phyloP scores from a whole-genome alignment of 31 red algal species.

The Porphyra umbilicalis region DNA sequence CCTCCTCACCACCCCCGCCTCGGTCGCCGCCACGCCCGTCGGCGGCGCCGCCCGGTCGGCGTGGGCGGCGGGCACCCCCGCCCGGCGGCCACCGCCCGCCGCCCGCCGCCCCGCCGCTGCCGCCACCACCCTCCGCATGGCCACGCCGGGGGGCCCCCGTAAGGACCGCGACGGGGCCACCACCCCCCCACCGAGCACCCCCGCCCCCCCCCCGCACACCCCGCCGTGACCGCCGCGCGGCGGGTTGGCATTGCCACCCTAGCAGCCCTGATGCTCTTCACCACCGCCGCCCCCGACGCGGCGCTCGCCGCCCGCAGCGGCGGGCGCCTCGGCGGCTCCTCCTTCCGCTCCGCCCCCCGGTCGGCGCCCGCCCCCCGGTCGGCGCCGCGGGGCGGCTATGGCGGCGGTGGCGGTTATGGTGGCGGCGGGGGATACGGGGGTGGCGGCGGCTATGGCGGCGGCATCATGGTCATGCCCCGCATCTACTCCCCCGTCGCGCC shows the following conservation, averaged over 20 bases:
- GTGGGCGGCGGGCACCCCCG: background rate
- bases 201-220: background rate
- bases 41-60: background rate
- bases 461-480: slow-evolving; percentile 4
- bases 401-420: background rate
- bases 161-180: background rate
- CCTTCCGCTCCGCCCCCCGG: slow-evolving; percentile 19
- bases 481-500: background rate
- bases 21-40: background rate
- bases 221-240: background rate
- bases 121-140: no score
- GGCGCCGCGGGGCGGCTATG: background rate
- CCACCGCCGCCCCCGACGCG: background rate
- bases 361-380: background rate
- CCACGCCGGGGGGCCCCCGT: no score
- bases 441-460: background rate
- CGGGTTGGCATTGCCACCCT: no score
- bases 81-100: background rate
- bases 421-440: background rate
- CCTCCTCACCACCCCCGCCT: no score
- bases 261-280: background rate
- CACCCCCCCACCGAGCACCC: background rate
- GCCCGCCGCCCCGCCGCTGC: background rate
- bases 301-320: slow-evolving; percentile 20
- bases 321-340: slow-evolving; percentile 26